Base-by-base conservation (phyloP, 805 yeast genomes). In the Vanderwaltozyma polyspora region DNA sequence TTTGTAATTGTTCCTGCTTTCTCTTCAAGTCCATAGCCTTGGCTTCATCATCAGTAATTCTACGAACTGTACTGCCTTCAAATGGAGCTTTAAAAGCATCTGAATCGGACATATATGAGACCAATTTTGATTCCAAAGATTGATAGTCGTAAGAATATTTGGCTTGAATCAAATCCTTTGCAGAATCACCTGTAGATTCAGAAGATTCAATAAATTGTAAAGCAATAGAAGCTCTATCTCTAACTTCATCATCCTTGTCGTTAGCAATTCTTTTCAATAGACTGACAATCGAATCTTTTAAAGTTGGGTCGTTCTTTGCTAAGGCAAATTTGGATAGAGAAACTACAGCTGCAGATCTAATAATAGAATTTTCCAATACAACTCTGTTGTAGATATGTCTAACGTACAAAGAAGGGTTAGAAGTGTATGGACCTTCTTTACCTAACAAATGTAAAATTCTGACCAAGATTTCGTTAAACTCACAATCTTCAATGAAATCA, bases 401-500 rank as follows among this genome's bases (percentile, higher is more conserved):
- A 42, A 91, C 87, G 60, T 85, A 89, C 49, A 82, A 69, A 1
- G 95, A 80, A 37, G 97, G 95, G 43, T 79, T 80, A 6, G 79
- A 47, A 5, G 95, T 79, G 38, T 68, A 64, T 50, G 98, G 96
- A 41, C 98, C 98, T 60, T 87, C 94, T 45, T 78, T 82, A 55
- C 98, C 98, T 44, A 91, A 71, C 41, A 89, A 61, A 61, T 87
- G 95, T 59, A 91, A 69, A 38, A 91, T 79, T 54, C 97, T 75
- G n/a, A 87, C 94, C 19, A 93, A 75, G 41, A 91, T 74, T 61
- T 86, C 95, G 21, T 95, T 82, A 64, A 71, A 89, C 63, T 91
- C 98, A 64, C 97, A 91, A 67, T 91, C 98, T 63, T 91, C 98
- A 50, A 91, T 91, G 55, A 86, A 87, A 60, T 91, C 98, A 68